Percentiles rank a stretch among this genome's conserved stretches.
phyloP scores from a whole-genome alignment of 352 stramenopile species.

The Saprolegnia parasitica region DNA sequence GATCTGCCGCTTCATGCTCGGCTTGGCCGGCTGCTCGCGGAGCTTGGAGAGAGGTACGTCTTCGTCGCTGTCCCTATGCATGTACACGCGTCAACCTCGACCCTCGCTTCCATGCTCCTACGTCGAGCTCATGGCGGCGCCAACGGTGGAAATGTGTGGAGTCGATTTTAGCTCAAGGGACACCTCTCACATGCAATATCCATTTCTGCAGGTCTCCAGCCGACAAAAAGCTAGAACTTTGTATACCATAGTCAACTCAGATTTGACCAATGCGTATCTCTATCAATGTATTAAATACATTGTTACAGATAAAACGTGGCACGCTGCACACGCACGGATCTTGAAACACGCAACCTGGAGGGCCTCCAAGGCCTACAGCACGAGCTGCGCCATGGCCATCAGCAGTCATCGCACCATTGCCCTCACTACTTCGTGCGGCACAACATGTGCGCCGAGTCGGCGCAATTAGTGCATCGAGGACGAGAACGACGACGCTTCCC shows the following conservation, averaged over 20 bases:
- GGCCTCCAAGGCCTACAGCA: no score
- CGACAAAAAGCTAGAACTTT: neutral
- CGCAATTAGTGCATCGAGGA: no score
- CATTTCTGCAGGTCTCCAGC: neutral
- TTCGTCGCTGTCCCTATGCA: conserved; percentile 64
- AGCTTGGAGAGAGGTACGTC: conserved; percentile 72
- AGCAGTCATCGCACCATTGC: no score
- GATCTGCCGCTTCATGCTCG: neutral
- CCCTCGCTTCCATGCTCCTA: neutral
- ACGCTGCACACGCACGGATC: no score
- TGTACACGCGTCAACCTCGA: neutral
- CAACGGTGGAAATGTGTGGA: conserved; percentile 24
- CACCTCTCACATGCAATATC: conserved; percentile 2
- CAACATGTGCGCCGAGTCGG: no score
- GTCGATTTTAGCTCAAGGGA: conserved; percentile 11
- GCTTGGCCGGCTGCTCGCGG: conserved; percentile 27
- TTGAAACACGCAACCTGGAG: no score
- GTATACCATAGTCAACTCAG: neutral
- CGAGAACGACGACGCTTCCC: no score
- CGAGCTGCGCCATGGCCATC: no score
- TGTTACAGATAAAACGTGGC: no score
- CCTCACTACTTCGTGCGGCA: no score
- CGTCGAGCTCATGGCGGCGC: conserved; percentile 11
- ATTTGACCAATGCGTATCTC: no score
- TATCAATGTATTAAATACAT: no score